These are phyloP conservation scores for Teunomyces aglyptinius DNA, from an alignment of 805 yeast genomes.

Conservation along the genomic window DNA sequence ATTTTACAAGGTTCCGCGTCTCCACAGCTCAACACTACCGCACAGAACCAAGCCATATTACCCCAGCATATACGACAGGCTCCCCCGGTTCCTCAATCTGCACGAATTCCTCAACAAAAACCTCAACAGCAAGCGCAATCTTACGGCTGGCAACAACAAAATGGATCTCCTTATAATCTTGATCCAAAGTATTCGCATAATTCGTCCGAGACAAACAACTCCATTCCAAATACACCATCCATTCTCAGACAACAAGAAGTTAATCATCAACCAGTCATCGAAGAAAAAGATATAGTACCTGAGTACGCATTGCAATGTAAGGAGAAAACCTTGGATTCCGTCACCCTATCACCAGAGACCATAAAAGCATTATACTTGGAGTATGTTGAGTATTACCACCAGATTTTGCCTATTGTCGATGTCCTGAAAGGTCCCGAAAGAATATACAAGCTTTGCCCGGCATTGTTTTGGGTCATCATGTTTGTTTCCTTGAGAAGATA, in stretches of 20 bases:
- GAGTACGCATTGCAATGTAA: constrained; percentile 48
- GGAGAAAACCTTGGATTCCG: constrained; percentile 70
- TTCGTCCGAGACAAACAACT: constrained; percentile 22
- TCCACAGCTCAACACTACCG: neutral
- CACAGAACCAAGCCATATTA: no score
- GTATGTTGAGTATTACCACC: constrained; percentile 76
- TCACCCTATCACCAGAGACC: constrained; percentile 57
- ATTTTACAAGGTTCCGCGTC: neutral
- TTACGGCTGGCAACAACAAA: neutral
- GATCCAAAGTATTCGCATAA: constrained; percentile 9
- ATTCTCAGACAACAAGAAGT: constrained; percentile 11
- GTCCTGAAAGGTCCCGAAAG: constrained; percentile 77
- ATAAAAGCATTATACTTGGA: constrained; percentile 65
- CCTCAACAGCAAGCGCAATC: neutral
- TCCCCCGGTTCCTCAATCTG: neutral
- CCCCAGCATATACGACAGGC: constrained; percentile 1
- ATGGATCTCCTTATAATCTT: constrained; percentile 1
- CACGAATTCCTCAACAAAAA: neutral
- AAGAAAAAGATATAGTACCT: constrained; percentile 15
- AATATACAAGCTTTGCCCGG: constrained; percentile 76
- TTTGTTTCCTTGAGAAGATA: constrained; percentile 67
- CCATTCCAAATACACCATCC: constrained; percentile 32
- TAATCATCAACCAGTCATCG: neutral
- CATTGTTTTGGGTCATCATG: constrained; percentile 91
- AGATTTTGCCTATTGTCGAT: constrained; percentile 85